Conservation (phyloP, 2,329 filamentous ascomycete genomes). For the Aspergillus costaricaensis region DNA sequence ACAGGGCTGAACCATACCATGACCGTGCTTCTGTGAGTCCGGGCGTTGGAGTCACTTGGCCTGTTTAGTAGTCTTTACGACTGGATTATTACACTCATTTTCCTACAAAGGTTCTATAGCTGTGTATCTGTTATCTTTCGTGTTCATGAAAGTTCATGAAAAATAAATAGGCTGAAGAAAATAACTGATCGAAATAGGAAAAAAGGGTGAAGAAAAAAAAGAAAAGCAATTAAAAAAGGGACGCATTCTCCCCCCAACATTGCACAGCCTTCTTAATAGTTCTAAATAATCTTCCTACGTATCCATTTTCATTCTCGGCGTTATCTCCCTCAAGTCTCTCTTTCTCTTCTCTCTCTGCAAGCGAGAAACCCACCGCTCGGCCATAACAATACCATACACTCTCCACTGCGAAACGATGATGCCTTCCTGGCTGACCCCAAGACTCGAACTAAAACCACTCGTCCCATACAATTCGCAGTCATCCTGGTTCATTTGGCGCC, state of each 20-base stretch:
- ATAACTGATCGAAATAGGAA: not conserved
- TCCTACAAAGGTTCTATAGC: too few relatives aligned
- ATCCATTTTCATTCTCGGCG: not conserved
- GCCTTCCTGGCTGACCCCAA: slow-evolving; percentile 7
- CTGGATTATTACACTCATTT: too few relatives aligned
- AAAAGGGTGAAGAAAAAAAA: not conserved
- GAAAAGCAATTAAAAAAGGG: not conserved
- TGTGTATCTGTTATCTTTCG: too few relatives aligned
- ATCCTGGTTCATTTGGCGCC: not conserved
- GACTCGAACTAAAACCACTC: not conserved
- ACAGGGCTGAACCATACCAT: slow-evolving; percentile 26
- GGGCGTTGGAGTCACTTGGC: not conserved
- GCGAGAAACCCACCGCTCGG: slow-evolving; percentile 1
- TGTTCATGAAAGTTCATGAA: not conserved
- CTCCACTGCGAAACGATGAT: slow-evolving; percentile 16
- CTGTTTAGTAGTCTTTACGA: not conserved
- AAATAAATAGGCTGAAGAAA: not conserved
- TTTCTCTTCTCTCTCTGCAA: not conserved
- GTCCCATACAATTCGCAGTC: not conserved
- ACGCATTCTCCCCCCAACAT: not conserved
- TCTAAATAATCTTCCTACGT: not conserved
- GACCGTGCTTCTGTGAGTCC: slow-evolving; percentile 1
- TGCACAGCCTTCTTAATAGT: not conserved
- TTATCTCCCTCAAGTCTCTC: not conserved
- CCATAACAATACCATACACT: slow-evolving; percentile 7